Conservation (phyloP, 768 basidiomycete genomes). For the Solioccasus polychromus region DNA sequence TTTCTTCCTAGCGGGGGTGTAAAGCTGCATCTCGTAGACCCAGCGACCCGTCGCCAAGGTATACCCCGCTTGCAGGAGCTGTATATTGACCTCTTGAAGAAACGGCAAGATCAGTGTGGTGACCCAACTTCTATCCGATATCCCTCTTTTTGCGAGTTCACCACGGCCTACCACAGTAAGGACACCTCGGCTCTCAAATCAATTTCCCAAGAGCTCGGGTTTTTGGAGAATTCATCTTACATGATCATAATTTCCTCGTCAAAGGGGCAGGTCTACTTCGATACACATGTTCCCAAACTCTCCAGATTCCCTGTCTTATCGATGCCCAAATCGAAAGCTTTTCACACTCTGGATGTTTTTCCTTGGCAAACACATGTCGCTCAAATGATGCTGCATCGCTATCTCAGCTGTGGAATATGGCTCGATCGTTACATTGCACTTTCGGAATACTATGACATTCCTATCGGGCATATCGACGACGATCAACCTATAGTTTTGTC, state of each 20-base stretch:
- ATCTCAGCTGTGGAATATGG: constrained; percentile 75
- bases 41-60: constrained; percentile 80
- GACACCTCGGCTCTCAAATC: constrained; percentile 81
- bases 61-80: constrained; percentile 73
- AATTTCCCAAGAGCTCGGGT: constrained; percentile 80
- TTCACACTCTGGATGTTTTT: constrained; percentile 77
- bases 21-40: constrained; percentile 87
- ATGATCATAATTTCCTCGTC: constrained; percentile 82
- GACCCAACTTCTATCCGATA: constrained; percentile 57
- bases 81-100: constrained; percentile 62
- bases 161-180: constrained; percentile 72
- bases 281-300: constrained; percentile 65
- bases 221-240: constrained; percentile 70
- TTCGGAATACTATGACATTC: constrained; percentile 90
- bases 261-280: constrained; percentile 83
- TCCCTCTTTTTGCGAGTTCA: constrained; percentile 57
- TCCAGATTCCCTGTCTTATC: constrained; percentile 83
- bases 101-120: constrained; percentile 43
- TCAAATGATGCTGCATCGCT: constrained; percentile 81
- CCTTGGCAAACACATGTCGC: constrained; percentile 87
- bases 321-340: constrained; percentile 74
- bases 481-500: constrained; percentile 87
- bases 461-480: constrained; percentile 87
- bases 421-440: constrained; percentile 74
- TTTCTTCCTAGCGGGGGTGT: constrained; percentile 72